Evolutionary conservation across 345 rosid genomes (phyloP).

Genomic region (Salix suchowensis): DNA sequence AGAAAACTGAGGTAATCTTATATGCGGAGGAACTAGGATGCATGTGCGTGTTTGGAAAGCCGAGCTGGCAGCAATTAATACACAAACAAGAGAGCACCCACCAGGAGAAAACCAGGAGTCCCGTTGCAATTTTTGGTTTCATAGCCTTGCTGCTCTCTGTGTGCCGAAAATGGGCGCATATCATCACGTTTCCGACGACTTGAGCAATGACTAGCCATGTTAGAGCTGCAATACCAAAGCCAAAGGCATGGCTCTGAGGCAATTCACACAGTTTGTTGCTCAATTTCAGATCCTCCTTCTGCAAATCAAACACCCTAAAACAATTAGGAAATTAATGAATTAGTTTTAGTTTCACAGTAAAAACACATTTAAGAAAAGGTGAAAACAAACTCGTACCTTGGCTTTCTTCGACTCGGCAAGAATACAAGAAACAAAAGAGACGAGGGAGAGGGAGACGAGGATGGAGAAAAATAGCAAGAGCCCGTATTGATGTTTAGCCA

Average conservation of each 20-base stretch:
- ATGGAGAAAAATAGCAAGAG: constrained; percentile 13
- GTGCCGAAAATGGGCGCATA: constrained; percentile 26
- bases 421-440: constrained; percentile 50
- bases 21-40: background rate
- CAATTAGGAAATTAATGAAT: background rate
- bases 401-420: constrained; percentile 59
- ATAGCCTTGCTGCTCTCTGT: constrained; percentile 19
- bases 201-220: constrained; percentile 50
- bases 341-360: background rate
- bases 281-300: constrained; percentile 60
- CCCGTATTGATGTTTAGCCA: constrained; percentile 29
- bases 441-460: constrained; percentile 40
- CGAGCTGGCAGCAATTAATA: background rate
- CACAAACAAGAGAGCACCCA: constrained; percentile 18
- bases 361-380: background rate
- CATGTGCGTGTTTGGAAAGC: background rate
- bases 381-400: constrained; percentile 34
- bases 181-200: constrained; percentile 40
- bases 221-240: constrained; percentile 51
- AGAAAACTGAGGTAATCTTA: too few relatives aligned
- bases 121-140: constrained; percentile 17
- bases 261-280: constrained; percentile 55
- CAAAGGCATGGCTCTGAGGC: constrained; percentile 44
- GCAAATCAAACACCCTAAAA: background rate
- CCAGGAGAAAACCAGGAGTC: constrained; percentile 61